These are phyloP conservation scores for Boletales sp. DNA, from an alignment of 768 basidiomycete species.

Conservation along the genomic window DNA sequence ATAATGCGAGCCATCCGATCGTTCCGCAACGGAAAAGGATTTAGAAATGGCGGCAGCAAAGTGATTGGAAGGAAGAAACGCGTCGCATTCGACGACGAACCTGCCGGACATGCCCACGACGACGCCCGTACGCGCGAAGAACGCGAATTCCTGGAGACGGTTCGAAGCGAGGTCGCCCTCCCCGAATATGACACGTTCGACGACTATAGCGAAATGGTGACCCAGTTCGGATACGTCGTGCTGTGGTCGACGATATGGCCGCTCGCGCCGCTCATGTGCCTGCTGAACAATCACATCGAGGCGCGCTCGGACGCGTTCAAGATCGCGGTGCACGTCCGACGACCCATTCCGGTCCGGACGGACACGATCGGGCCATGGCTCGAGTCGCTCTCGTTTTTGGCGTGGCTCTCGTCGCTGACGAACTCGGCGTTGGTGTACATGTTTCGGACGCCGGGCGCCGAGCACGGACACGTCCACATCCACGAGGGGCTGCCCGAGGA, in stretches of 20 bases:
- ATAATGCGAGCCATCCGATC: slow-evolving; percentile 57
- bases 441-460: slow-evolving; percentile 52
- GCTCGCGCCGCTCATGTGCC: slow-evolving; percentile 81
- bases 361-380: slow-evolving; percentile 96
- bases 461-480: not conserved
- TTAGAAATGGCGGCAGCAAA: slow-evolving; percentile 22
- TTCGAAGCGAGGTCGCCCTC: slow-evolving; percentile 72
- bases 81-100: slow-evolving; percentile 69
- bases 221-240: slow-evolving; percentile 90
- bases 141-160: slow-evolving; percentile 71
- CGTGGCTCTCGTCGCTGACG: slow-evolving; percentile 86
- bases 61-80: slow-evolving; percentile 51
- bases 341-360: slow-evolving; percentile 82
- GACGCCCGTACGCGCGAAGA: slow-evolving; percentile 52
- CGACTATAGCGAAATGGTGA: slow-evolving; percentile 97
- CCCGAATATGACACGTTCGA: slow-evolving; percentile 79
- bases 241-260: slow-evolving; percentile 97
- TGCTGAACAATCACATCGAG: slow-evolving; percentile 92
- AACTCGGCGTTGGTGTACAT: slow-evolving; percentile 91
- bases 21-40: slow-evolving; percentile 44
- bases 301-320: slow-evolving; percentile 94
- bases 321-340: slow-evolving; percentile 78
- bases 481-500: slow-evolving; percentile 6
- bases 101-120: slow-evolving; percentile 24
- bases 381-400: slow-evolving; percentile 78